phyloP scores from a whole-genome alignment of 768 basidiomycete species.

The Pholiota conissans region DNA sequence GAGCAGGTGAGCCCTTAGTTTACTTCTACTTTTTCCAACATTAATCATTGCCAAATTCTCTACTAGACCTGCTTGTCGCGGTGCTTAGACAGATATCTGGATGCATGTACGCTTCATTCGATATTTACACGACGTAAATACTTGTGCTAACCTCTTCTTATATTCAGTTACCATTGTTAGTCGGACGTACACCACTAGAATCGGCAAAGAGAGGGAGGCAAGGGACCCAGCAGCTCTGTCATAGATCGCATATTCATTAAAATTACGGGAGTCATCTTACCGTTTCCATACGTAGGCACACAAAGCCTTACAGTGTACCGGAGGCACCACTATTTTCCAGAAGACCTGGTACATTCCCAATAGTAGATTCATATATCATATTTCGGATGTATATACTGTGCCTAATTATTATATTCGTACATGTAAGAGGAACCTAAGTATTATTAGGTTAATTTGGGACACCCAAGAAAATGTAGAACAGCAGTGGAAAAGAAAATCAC shows the following conservation, averaged over 20 bases:
- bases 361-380: neutral
- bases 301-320: neutral
- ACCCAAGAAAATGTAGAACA: neutral
- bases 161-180: constrained; percentile 76
- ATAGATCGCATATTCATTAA: neutral
- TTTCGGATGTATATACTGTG: neutral
- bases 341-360: neutral
- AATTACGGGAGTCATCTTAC: too few relatives aligned
- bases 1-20: constrained; percentile 57
- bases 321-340: neutral
- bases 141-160: neutral
- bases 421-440: neutral
- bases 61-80: constrained; percentile 71
- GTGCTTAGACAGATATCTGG: constrained; percentile 82
- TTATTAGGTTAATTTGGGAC: neutral
- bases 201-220: constrained; percentile 52
- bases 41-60: neutral
- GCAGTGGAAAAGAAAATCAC: neutral
- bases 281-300: too few relatives aligned
- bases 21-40: neutral
- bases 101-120: constrained; percentile 64
- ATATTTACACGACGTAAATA: neutral
- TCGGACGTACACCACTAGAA: constrained; percentile 60
- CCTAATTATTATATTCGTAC: neutral
- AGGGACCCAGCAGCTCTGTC: neutral